Evolutionary conservation across 192 early-diverging fungal species (phyloP).

Genomic region (Coemansia sp.): DNA sequence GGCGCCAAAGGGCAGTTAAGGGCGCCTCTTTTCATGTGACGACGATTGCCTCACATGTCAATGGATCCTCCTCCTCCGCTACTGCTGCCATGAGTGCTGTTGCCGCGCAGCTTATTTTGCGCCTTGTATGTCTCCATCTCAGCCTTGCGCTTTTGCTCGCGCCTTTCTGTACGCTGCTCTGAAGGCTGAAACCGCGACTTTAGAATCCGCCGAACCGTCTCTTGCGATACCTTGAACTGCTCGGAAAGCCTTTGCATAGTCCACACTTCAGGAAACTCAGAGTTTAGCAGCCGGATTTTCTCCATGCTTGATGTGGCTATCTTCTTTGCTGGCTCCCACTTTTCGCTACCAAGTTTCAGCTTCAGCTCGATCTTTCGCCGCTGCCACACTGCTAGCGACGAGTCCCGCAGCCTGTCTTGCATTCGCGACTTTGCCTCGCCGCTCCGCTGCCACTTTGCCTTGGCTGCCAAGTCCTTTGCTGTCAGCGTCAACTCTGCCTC

Average conservation of each 20-base stretch:
- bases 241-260: slow-evolving; percentile 50
- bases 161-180: slow-evolving; percentile 27
- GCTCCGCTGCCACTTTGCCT: slow-evolving; percentile 28
- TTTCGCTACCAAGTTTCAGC: slow-evolving; percentile 35
- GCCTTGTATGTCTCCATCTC: slow-evolving; percentile 35
- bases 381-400: slow-evolving; percentile 38
- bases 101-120: neutral
- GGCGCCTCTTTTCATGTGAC: slow-evolving; percentile 3
- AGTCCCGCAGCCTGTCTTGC: slow-evolving; percentile 26
- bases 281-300: slow-evolving; percentile 43
- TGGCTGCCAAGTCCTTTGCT: slow-evolving; percentile 14
- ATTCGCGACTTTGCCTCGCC: slow-evolving; percentile 12
- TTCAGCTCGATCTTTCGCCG: slow-evolving; percentile 55
- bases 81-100: neutral
- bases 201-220: slow-evolving; percentile 58
- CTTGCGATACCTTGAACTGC: slow-evolving; percentile 59
- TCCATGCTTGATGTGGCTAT: slow-evolving; percentile 54
- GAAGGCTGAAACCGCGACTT: slow-evolving; percentile 56
- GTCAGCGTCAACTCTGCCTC: slow-evolving; percentile 24
- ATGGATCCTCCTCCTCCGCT: neutral
- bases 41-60: neutral
- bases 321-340: slow-evolving; percentile 44
- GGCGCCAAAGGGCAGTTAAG: neutral
- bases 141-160: slow-evolving; percentile 47
- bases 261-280: slow-evolving; percentile 56